phyloP scores from a whole-genome alignment of 1,139 yeast genomes.

The Candida sp. region DNA sequence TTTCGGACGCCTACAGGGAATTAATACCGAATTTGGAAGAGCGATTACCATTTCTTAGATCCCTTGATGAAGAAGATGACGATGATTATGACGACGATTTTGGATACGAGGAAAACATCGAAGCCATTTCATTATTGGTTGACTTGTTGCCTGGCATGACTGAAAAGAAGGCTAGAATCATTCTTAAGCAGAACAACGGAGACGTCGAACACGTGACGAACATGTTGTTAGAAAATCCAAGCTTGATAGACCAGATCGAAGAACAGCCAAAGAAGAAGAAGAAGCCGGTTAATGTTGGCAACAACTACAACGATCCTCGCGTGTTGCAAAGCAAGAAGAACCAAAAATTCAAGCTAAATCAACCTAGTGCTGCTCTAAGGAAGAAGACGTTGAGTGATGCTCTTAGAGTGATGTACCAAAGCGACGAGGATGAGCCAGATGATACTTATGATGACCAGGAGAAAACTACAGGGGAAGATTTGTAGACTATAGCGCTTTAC shows the following conservation, averaged over 20 bases:
- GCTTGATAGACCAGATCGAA: conserved; percentile 29
- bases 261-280: conserved; percentile 11
- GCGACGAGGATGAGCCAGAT: conserved; percentile 82
- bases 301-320: conserved; percentile 7
- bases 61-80: conserved; percentile 13
- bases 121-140: conserved; percentile 44
- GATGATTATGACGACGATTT: conserved; percentile 24
- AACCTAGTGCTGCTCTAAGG: conserved; percentile 32
- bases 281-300: conserved; percentile 4
- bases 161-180: conserved; percentile 42
- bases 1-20: conserved; percentile 46
- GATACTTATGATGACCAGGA: conserved; percentile 86
- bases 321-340: conserved; percentile 2
- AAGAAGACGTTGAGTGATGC: conserved; percentile 68
- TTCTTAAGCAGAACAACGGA: conserved; percentile 51
- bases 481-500: not conserved
- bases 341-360: conserved; percentile 7
- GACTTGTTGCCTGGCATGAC: conserved; percentile 66
- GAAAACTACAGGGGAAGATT: conserved; percentile 31
- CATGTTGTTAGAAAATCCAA: conserved; percentile 65
- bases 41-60: conserved; percentile 45
- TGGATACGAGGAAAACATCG: conserved; percentile 28
- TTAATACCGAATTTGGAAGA: conserved; percentile 54
- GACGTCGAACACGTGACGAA: conserved; percentile 66
- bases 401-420: conserved; percentile 64